Evolutionary conservation across 176 grass and related monocot genomes (phyloP), one percentile per base, ranked within the genome.

Genomic region (Carex scoparia): DNA sequence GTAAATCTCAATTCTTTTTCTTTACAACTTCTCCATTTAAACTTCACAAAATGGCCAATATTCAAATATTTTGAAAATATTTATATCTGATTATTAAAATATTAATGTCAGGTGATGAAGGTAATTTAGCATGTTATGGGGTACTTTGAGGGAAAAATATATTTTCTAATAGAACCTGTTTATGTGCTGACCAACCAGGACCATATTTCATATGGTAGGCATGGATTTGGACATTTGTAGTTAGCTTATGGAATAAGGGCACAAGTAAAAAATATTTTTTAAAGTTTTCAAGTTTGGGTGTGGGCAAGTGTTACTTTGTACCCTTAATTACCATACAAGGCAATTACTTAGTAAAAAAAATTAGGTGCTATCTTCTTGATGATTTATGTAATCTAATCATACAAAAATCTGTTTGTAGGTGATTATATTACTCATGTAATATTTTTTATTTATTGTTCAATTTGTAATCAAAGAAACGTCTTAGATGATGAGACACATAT

Each of bases 11-110:
- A 13, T 18, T 40, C 38, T 81, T 33, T 83, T 74, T 57, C 60
- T 18, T 51, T n/a, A 4, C 57, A 48, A 69, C 11, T 80, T 2
- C 37, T 69, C n/a, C 85, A 40, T 35, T 4, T 27, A 48, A 56
- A 74, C 48, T 14, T 18, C 19, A 46, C 1, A 3, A 62, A 32
- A 18, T 16, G 9, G 33, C 12, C 19, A 49, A 13, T 33, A 6
- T 65, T 10, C 3, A 64, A 32, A 84, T 31, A 44, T n/a, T 87
- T 57, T 70, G 16, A 81, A 60, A 69, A 62, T 40, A 84, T 59
- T 56, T 57, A 62, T 61, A 37, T 84, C 53, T 19, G 8, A 84
- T 71, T 5, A 55, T 70, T 35, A 27, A 61, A 16, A 30, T 57
- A 27, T 55, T 14, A 14, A 31, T 80, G 19, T 4, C 48, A 80